phyloP scores from a whole-genome alignment of 169 alveolate genomes.

The Eimeria tenella region DNA sequence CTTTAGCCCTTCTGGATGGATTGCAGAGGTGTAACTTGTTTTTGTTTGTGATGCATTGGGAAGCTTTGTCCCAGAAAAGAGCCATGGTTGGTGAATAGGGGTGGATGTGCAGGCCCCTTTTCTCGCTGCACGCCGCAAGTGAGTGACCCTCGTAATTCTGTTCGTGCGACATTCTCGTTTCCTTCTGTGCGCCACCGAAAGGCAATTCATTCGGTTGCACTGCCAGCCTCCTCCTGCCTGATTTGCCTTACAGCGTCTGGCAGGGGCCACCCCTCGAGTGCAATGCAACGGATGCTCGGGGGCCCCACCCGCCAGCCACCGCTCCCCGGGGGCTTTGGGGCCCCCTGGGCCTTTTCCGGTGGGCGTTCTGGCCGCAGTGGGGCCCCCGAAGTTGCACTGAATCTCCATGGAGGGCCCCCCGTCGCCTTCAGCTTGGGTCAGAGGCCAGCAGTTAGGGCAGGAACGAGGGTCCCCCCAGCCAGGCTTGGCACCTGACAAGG shows the following conservation, averaged over 20 bases:
- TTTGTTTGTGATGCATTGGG: neutral
- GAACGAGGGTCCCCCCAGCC: neutral
- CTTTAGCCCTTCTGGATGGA: neutral
- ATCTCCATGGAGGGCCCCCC: conserved; percentile 52
- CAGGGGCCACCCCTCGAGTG: conserved; percentile 41
- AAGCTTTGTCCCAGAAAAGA: neutral
- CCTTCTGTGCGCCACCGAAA: neutral
- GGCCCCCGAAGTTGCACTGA: neutral
- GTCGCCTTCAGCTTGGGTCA: conserved; percentile 20
- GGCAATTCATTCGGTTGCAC: neutral
- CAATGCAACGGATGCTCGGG: conserved; percentile 43
- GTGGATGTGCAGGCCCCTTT: conserved; percentile 6
- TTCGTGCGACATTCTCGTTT: neutral
- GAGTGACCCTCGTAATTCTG: neutral
- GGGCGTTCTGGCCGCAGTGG: neutral
- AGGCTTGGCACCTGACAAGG: neutral
- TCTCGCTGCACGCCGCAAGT: neutral
- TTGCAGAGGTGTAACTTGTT: neutral
- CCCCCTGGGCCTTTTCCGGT: conserved; percentile 51
- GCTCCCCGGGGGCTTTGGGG: conserved; percentile 10
- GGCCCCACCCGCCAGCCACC: conserved; percentile 42
- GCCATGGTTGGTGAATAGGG: neutral
- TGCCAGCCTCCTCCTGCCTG: neutral
- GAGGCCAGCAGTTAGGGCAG: conserved; percentile 2
- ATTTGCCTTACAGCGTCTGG: neutral